Base-by-base conservation (phyloP, 2,329 filamentous ascomycete genomes). In the Didymella segeticola region DNA sequence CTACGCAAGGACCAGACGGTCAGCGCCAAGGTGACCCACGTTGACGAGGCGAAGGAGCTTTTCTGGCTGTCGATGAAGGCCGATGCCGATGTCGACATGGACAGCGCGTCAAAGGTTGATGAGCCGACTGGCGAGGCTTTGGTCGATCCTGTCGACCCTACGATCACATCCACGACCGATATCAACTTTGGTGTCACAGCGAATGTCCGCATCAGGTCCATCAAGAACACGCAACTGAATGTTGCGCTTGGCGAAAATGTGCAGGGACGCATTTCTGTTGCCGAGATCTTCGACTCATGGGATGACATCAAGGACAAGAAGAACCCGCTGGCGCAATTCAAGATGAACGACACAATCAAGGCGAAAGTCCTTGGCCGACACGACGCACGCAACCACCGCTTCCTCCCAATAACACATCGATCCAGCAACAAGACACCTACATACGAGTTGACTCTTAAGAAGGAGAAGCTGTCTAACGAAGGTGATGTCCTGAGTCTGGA, bases 191-290 rank as follows among this genome's bases (percentile, higher is more conserved):
- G 93, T 47, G 88, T 83, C 61, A 72, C 89, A 39, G 86, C 87
- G 7, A 91, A 90, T 69, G 93, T 90, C 31, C 88, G 83, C 63
- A 85, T 99, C 37, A 84, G 85, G n/a, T 91, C 91, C 0, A 80
- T 97, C 69, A 96, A 96, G 75, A 88, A 88, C 42, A 97, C 93
- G 0, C 95, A 99, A 72, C 80, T 98, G 49, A 98, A 98, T 63
- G 91, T 99, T 5, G 86, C 90, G 62, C 82, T 98, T 43, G 89
- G 91, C 36, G 91, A 96, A 68, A 91, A 92, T 60, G 82, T 96
- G 8, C 90, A 96, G 71, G 95, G 93, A n/a, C 90, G 95, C 15
- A 87, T 99, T 55, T 93, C 97, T 69, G 85, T 95, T 5, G 96
- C 95, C 1, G 91, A 98, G 72, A 78, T 93, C 11, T 99, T 96